phyloP scores from a whole-genome alignment of 305 asterid genomes.

The Stenogyne calaminthoides region DNA sequence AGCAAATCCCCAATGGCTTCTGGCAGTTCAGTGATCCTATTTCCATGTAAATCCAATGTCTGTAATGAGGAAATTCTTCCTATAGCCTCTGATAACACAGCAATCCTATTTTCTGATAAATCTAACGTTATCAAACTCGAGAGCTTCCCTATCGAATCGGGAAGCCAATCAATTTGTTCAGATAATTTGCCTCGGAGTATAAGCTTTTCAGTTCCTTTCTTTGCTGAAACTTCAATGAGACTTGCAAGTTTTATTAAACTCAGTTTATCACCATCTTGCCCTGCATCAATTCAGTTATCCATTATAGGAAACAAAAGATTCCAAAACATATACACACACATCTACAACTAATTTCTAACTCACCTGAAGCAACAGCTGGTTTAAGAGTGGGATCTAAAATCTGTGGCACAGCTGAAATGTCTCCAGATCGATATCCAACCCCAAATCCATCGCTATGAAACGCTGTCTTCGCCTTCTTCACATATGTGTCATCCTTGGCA shows the following conservation, averaged over 20 bases:
- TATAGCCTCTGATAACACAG: constrained; percentile 60
- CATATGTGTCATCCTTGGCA: constrained; percentile 70
- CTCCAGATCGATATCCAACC: constrained; percentile 41
- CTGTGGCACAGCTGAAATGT: constrained; percentile 45
- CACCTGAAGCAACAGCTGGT: constrained; percentile 54
- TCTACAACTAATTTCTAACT: constrained; percentile 25
- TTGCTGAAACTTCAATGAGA: constrained; percentile 75
- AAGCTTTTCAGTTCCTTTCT: constrained; percentile 76
- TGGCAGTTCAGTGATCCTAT: constrained; percentile 65
- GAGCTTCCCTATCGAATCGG: constrained; percentile 93
- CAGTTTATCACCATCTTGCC: constrained; percentile 72
- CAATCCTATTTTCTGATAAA: constrained; percentile 78
- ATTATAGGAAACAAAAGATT: constrained; percentile 7
- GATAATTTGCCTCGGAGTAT: constrained; percentile 62
- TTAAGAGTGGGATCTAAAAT: constrained; percentile 78
- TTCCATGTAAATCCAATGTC: constrained; percentile 66
- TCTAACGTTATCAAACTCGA: constrained; percentile 68
- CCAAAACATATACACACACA: not conserved
- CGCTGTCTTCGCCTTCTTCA: constrained; percentile 55
- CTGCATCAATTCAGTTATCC: constrained; percentile 46
- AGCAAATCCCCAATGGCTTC: constrained; percentile 75
- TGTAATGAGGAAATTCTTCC: constrained; percentile 68
- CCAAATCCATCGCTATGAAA: constrained; percentile 54
- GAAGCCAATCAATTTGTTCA: constrained; percentile 93
- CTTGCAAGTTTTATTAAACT: constrained; percentile 82